Evolutionary conservation across 805 yeast genomes (phyloP).

Genomic region (Saturnispora galanensis): DNA sequence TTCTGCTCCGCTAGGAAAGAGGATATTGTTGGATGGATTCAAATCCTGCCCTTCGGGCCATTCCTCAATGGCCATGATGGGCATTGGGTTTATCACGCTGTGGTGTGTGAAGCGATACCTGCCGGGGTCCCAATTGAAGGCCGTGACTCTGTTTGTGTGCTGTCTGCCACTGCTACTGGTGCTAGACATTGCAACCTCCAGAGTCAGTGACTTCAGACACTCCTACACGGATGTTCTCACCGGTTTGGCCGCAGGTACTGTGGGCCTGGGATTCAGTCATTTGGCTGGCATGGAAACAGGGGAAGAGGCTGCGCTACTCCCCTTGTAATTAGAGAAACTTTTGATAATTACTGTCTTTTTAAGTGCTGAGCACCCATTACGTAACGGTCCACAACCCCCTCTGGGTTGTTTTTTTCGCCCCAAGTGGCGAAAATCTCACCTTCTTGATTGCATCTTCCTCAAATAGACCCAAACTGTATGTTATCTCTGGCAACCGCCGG

Average conservation of each 20-base stretch:
- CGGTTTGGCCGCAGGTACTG: slow-evolving; percentile 39
- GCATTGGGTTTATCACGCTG: slow-evolving; percentile 48
- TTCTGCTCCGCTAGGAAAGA: slow-evolving; percentile 26
- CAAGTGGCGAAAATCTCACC: not conserved
- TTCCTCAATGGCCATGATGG: slow-evolving; percentile 59
- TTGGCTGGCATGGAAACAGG: not conserved
- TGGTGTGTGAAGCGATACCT: slow-evolving; percentile 24
- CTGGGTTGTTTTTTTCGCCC: not conserved
- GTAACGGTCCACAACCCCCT: not conserved
- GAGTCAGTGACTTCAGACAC: slow-evolving; percentile 88
- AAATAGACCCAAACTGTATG: too few species aligned
- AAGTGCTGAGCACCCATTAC: slow-evolving; percentile 1
- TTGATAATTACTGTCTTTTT: not conserved
- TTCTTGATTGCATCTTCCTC: too few species aligned
- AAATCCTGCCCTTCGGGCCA: slow-evolving; percentile 79
- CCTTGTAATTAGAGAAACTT: not conserved
- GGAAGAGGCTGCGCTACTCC: not conserved
- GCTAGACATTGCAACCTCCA: slow-evolving; percentile 28
- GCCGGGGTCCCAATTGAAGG: not conserved
- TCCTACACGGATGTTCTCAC: slow-evolving; percentile 72
- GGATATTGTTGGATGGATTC: slow-evolving; percentile 47
- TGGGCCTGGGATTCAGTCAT: not conserved
- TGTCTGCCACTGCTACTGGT: slow-evolving; percentile 31
- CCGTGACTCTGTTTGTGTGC: slow-evolving; percentile 10
- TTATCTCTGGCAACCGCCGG: too few species aligned